These are phyloP conservation scores for Geotrichum candidum DNA, from an alignment of 1,139 yeast genomes.

Conservation along the genomic window DNA sequence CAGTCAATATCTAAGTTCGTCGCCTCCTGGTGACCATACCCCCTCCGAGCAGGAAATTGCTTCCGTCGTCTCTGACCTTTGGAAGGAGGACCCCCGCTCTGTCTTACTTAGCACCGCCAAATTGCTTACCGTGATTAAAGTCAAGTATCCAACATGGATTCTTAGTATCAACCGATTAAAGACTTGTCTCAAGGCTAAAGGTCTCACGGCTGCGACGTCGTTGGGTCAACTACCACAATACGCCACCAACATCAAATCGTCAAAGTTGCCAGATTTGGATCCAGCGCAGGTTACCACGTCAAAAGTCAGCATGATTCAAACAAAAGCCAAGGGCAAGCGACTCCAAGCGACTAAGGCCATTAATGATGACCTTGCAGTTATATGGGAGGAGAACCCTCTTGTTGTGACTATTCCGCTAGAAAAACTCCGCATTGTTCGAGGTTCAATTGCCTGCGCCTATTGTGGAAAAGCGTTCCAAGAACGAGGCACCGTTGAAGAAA, in stretches of 20 bases:
- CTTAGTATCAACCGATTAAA: slow-evolving; percentile 10
- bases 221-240: slow-evolving; percentile 19
- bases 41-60: slow-evolving; percentile 66
- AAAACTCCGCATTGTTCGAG: slow-evolving; percentile 47
- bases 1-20: background rate
- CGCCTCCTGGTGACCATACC: slow-evolving; percentile 15
- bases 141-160: slow-evolving; percentile 13
- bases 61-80: slow-evolving; percentile 53
- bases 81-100: slow-evolving; percentile 63
- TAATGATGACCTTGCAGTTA: slow-evolving; percentile 37
- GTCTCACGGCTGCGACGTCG: background rate
- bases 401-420: slow-evolving; percentile 70
- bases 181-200: slow-evolving; percentile 6
- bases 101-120: slow-evolving; percentile 54
- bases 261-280: slow-evolving; percentile 5
- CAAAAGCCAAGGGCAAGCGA: slow-evolving; percentile 35
- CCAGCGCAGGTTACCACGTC: background rate
- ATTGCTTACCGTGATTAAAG: slow-evolving; percentile 44
- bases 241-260: slow-evolving; percentile 44
- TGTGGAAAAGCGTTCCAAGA: slow-evolving; percentile 39
- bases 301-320: slow-evolving; percentile 43
- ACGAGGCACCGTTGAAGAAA: slow-evolving; percentile 8
- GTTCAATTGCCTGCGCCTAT: slow-evolving; percentile 54
- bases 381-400: slow-evolving; percentile 61
- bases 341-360: slow-evolving; percentile 38